Conservation (phyloP, 2,329 filamentous ascomycete species). For the Hypoxylon sp. region DNA sequence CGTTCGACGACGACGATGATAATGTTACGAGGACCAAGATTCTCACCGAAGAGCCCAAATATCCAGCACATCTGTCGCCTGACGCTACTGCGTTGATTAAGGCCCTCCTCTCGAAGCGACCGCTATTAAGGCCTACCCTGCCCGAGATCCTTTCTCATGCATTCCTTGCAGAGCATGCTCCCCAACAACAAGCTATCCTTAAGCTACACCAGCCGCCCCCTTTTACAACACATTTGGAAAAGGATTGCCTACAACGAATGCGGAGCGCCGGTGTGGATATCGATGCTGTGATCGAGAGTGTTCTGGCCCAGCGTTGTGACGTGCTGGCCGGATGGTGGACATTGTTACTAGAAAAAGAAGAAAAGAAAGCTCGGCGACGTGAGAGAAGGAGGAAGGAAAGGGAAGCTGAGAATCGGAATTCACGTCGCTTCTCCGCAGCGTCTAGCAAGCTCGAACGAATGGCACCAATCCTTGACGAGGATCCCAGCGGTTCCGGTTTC, state of each 20-base stretch:
- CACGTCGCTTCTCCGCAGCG: constrained; percentile 87
- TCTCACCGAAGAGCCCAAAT: constrained; percentile 85
- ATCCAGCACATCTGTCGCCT: constrained; percentile 81
- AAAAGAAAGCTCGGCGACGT: constrained; percentile 83
- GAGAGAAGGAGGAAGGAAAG: constrained; percentile 88
- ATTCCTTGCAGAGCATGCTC: constrained; percentile 88
- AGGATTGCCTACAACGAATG: constrained; percentile 93
- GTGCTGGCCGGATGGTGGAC: constrained; percentile 96
- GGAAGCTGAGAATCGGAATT: constrained; percentile 82
- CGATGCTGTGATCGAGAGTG: constrained; percentile 93
- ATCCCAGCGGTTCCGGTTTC: constrained; percentile 69
- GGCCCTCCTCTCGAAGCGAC: constrained; percentile 88
- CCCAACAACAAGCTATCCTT: constrained; percentile 89
- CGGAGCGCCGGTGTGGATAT: constrained; percentile 93
- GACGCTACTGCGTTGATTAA: constrained; percentile 84
- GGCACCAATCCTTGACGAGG: constrained; percentile 80
- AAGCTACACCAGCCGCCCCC: constrained; percentile 83
- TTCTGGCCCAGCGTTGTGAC: constrained; percentile 90
- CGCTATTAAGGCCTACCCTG: constrained; percentile 83
- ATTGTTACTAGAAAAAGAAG: constrained; percentile 91
- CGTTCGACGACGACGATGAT: constrained; percentile 97
- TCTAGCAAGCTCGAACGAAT: constrained; percentile 88
- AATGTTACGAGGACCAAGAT: constrained; percentile 87
- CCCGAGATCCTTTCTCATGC: constrained; percentile 89
- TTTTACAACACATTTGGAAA: constrained; percentile 88